phyloP scores from a whole-genome alignment of 2,329 filamentous ascomycete species.

The Polychaeton citri region DNA sequence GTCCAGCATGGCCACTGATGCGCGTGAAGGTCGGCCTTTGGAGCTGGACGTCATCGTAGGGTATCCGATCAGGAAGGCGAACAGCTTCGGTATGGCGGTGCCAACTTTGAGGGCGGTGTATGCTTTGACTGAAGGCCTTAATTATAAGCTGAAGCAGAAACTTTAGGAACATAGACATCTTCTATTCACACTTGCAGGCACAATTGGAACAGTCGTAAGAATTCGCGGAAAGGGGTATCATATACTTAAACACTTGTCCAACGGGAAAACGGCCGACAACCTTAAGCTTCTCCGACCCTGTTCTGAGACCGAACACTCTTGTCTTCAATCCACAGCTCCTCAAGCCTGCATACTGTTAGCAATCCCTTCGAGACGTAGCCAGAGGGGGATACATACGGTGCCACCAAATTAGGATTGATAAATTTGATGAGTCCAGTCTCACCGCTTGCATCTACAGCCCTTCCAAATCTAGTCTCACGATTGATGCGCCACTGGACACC shows the following conservation, averaged over 20 bases:
- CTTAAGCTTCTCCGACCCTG: background rate
- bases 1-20: slow-evolving; percentile 35
- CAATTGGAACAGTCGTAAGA: too few species aligned
- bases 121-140: slow-evolving; percentile 15
- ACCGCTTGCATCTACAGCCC: slow-evolving; percentile 58
- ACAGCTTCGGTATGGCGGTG: slow-evolving; percentile 25
- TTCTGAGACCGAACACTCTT: slow-evolving; percentile 7
- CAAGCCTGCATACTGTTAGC: slow-evolving; percentile 35
- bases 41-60: slow-evolving; percentile 37
- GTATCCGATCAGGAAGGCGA: slow-evolving; percentile 26
- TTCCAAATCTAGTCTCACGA: slow-evolving; percentile 26
- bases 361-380: background rate
- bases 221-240: too few species aligned
- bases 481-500: slow-evolving; percentile 5
- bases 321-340: slow-evolving; percentile 51
- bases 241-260: background rate
- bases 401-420: slow-evolving; percentile 61
- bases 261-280: background rate
- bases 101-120: slow-evolving; percentile 28
- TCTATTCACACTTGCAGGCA: too few species aligned
- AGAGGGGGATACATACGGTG: slow-evolving; percentile 40
- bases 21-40: slow-evolving; percentile 27
- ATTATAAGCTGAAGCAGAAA: slow-evolving; percentile 9
- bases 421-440: slow-evolving; percentile 54
- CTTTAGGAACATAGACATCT: too few species aligned